phyloP scores from a whole-genome alignment of 345 rosid species.

The Tarenaya hassleriana region DNA sequence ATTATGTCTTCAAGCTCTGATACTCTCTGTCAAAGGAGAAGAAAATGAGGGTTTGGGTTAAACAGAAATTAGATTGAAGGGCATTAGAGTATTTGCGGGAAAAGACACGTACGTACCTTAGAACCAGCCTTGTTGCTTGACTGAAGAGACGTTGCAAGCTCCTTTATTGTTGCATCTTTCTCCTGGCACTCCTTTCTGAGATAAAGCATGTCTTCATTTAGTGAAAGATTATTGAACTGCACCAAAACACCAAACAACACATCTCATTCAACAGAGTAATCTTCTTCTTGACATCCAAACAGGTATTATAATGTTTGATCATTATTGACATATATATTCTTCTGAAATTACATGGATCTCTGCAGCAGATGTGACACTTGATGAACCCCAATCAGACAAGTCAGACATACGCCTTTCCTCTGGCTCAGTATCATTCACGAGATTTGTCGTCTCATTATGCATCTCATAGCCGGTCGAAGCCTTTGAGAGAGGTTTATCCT shows the following conservation, averaged over 20 bases:
- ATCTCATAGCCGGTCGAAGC: too few relatives aligned
- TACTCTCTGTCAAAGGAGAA: constrained; percentile 45
- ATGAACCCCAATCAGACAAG: constrained; percentile 90
- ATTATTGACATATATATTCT: neutral
- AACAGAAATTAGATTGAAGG: neutral
- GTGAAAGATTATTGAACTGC: constrained; percentile 50
- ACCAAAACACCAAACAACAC: neutral
- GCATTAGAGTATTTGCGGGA: neutral
- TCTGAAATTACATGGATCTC: constrained; percentile 59
- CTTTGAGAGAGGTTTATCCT: constrained; percentile 34
- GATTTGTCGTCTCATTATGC: neutral
- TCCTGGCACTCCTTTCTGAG: constrained; percentile 76
- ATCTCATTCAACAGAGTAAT: neutral
- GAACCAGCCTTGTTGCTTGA: constrained; percentile 51
- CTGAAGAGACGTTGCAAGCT: constrained; percentile 48
- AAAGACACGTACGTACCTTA: constrained; percentile 35
- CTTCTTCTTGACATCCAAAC: constrained; percentile 12
- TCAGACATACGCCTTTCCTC: constrained; percentile 98
- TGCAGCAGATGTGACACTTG: constrained; percentile 72
- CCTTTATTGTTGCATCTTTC: constrained; percentile 75
- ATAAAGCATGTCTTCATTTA: constrained; percentile 60
- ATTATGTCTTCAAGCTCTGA: constrained; percentile 75
- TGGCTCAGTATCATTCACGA: constrained; percentile 42
- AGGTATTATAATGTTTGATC: constrained; percentile 2
- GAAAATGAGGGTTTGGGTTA: constrained; percentile 2